Conservation (phyloP, 2,329 filamentous ascomycete genomes). For the Trichoderma semiorbis region DNA sequence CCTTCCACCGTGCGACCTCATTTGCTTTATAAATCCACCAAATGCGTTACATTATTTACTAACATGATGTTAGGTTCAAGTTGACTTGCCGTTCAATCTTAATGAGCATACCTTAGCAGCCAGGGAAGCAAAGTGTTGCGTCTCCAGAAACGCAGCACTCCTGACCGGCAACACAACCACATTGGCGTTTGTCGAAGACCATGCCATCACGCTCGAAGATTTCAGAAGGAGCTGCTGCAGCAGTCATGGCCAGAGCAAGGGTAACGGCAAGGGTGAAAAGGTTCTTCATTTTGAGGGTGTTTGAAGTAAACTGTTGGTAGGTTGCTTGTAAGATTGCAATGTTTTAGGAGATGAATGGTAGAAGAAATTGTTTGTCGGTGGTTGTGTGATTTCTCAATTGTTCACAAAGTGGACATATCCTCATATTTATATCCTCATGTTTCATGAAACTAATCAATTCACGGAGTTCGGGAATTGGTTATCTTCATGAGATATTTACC, state of each 20-base stretch:
- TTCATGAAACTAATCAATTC: background rate
- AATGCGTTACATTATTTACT: background rate
- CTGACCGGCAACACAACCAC: background rate
- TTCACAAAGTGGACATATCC: background rate
- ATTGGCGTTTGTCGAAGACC: background rate
- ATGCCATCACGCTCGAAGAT: background rate
- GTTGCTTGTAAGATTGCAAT: no score
- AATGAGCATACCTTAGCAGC: background rate
- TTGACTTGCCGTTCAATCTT: accelerated
- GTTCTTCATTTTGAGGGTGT: background rate
- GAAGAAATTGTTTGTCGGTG: background rate
- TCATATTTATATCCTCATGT: background rate
- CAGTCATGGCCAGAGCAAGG: background rate
- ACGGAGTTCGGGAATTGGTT: background rate
- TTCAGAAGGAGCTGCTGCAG: background rate
- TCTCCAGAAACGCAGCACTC: background rate
- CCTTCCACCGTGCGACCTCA: background rate
- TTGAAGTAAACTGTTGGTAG: background rate
- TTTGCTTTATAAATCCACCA: background rate
- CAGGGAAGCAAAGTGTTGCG: background rate
- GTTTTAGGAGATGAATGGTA: background rate
- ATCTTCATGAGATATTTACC: background rate
- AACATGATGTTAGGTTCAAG: background rate
- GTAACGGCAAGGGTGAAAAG: background rate
- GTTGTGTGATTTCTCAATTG: background rate